A percentile compares a stretch with the other conserved stretches of the same genome.
These are phyloP conservation scores for Coniochaeta prunicola DNA, from an alignment of 2,329 filamentous ascomycete species.

Conservation along the genomic window DNA sequence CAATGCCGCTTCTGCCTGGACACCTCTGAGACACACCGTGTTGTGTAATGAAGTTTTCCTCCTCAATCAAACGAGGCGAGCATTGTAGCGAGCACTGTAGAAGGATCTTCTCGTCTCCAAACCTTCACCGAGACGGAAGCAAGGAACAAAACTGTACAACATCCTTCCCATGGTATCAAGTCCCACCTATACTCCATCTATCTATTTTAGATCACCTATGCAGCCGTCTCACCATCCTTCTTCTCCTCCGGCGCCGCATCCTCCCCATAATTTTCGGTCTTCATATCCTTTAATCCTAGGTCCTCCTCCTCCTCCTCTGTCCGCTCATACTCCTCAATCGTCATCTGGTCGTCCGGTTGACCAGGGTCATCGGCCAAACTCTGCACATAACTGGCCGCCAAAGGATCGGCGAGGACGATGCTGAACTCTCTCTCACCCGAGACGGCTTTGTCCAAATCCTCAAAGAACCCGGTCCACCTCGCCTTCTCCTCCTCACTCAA, in stretches of 20 bases:
- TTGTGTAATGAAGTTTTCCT: no score
- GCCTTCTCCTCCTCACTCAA: conserved; percentile 57
- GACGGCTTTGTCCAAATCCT: conserved; percentile 68
- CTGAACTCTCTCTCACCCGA: conserved; percentile 74
- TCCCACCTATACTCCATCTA: not conserved
- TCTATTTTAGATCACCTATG: not conserved
- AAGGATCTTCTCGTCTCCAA: no score
- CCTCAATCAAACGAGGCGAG: no score
- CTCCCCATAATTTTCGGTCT: conserved; percentile 76
- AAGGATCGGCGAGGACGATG: conserved; percentile 75
- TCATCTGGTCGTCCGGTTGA: conserved; percentile 69
- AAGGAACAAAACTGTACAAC: no score
- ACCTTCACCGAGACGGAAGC: no score
- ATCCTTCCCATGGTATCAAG: not conserved
- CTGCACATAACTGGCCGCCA: conserved; percentile 92
- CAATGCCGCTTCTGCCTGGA: no score
- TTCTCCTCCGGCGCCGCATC: conserved; percentile 28
- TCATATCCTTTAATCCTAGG: conserved; percentile 85
- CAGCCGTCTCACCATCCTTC: not conserved
- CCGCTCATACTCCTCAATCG: conserved; percentile 72
- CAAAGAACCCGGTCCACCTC: conserved; percentile 79
- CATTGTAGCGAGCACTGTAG: no score
- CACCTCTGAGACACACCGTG: no score
- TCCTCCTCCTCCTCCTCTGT: conserved; percentile 93
- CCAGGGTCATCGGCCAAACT: conserved; percentile 70